Evolutionary conservation across 2,329 filamentous ascomycete species (phyloP), one percentile per base, ranked within the genome.

Genomic region (Akanthomyces uredinophilus): DNA sequence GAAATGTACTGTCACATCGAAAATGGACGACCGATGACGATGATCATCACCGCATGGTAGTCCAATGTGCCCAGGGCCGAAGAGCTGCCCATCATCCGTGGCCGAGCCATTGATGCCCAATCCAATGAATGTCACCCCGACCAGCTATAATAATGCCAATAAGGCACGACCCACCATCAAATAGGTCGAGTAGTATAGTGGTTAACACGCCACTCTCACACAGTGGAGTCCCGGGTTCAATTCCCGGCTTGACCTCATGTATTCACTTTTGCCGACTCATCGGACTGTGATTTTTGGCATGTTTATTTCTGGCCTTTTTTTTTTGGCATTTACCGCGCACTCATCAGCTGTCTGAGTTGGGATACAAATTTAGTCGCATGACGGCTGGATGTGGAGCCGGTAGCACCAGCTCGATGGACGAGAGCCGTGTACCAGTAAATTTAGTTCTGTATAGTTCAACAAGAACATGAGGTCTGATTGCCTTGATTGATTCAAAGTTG

Each of bases 161-260:
- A 60, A 27, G 46, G 47, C 27, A 10, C 10, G 13, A 18, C 11
- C 52, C 53, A 39, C 29, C 50, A 37, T n/a, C 47, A 24, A 46
- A 47, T 11, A 56, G 62, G 65, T 65, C 64, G 61, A 64, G 62
- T 66, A 62, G 65, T 64, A 63, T 64, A 66, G 64, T 65, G 65
- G 65, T 62, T 66, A 66, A 65, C 64, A 64, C 65, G 63, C 58
- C 63, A 63, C 62, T 64, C 63, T 66, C 65, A 66, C 65, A 64
- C 37, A 54, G 64, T 63, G 64, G 64, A 66, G 65, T 61, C 64
- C 63, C 65, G 65, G 65, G 65, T 66, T 66, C 65, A 64, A 66
- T 66, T 65, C 65, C 64, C 64, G 59, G 59, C 43, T 61, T 61
- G 59, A 61, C 59, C 59, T 61, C 29, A 39, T 39, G 22, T n/a